These are phyloP conservation scores for Epichloe sylvatica DNA, from an alignment of 2,329 filamentous ascomycete genomes.

Conservation along the genomic window DNA sequence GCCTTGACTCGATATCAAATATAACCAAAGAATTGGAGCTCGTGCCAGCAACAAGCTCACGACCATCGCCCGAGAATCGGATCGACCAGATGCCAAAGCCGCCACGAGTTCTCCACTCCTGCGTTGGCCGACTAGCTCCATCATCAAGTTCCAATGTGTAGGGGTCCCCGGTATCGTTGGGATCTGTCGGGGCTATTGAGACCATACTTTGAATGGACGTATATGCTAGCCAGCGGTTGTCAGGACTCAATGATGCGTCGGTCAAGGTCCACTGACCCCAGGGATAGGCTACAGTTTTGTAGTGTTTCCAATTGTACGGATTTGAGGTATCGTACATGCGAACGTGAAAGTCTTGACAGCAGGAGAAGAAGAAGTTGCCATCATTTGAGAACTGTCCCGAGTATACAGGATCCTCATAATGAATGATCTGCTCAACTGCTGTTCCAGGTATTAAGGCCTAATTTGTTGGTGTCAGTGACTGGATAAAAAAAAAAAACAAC, in stretches of 20 bases:
- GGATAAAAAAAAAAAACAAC: background rate
- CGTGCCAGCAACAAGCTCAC: slow-evolving; percentile 82
- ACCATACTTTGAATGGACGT: slow-evolving; percentile 76
- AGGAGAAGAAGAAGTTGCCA: slow-evolving; percentile 92
- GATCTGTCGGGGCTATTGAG: slow-evolving; percentile 76
- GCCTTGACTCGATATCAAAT: slow-evolving; percentile 77
- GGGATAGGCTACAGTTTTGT: slow-evolving; percentile 77
- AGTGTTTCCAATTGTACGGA: slow-evolving; percentile 88
- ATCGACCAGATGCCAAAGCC: slow-evolving; percentile 71
- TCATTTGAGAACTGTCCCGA: slow-evolving; percentile 95
- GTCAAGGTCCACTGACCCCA: slow-evolving; percentile 93
- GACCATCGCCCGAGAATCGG: slow-evolving; percentile 81
- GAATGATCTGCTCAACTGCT: slow-evolving; percentile 71
- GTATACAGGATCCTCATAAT: slow-evolving; percentile 76
- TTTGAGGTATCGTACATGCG: slow-evolving; percentile 97
- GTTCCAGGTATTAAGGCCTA: slow-evolving; percentile 65
- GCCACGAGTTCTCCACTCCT: slow-evolving; percentile 13
- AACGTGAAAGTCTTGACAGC: slow-evolving; percentile 83
- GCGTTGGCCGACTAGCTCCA: slow-evolving; percentile 5
- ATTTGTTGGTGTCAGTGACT: background rate
- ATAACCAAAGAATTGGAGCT: slow-evolving; percentile 68
- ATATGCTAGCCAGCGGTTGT: slow-evolving; percentile 86
- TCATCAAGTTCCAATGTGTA: slow-evolving; percentile 56
- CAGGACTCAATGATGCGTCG: slow-evolving; percentile 77
- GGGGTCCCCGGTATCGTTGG: slow-evolving; percentile 65